A percentile compares a stretch with the other conserved stretches of the same genome.
phyloP scores from a whole-genome alignment of 129 eudicot species.

The Lactuca sativa region DNA sequence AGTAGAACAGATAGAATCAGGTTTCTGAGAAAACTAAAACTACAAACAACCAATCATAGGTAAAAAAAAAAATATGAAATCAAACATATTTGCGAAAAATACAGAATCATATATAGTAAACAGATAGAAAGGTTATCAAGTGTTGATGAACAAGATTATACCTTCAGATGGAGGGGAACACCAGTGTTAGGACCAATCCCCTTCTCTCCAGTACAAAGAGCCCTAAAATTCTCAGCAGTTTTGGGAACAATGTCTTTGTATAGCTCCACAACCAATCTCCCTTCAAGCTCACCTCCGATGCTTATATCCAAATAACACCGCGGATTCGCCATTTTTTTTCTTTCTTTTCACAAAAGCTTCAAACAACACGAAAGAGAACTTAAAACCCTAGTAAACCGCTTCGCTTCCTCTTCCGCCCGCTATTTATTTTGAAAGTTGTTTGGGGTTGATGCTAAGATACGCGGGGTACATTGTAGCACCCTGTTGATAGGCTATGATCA shows the following conservation, averaged over 20 bases:
- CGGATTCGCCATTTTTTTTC: slow-evolving; percentile 50
- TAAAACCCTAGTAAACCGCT: slow-evolving; percentile 41
- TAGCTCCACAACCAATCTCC: slow-evolving; percentile 74
- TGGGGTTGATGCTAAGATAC: slow-evolving; percentile 32
- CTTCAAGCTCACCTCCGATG: slow-evolving; percentile 89
- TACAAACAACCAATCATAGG: slow-evolving; percentile 4
- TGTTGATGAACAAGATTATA: neutral
- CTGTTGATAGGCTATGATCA: slow-evolving; percentile 6
- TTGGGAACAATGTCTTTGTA: slow-evolving; percentile 74
- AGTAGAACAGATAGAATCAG: neutral
- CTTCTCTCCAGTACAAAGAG: slow-evolving; percentile 91
- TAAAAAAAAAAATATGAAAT: neutral
- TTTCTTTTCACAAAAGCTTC: neutral
- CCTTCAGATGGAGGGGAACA: slow-evolving; percentile 87
- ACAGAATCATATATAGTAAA: slow-evolving; percentile 8
- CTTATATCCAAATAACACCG: slow-evolving; percentile 71
- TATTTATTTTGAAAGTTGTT: slow-evolving; percentile 37
- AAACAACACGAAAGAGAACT: slow-evolving; percentile 2
- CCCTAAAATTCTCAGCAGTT: slow-evolving; percentile 95
- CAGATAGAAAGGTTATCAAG: neutral
- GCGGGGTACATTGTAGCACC: slow-evolving; percentile 28
- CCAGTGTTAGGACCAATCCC: slow-evolving; percentile 74
- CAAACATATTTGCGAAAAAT: neutral
- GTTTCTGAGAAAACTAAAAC: neutral
- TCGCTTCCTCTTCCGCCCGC: slow-evolving; percentile 14